Evolutionary conservation across 805 yeast genomes (phyloP).

Genomic region (Ogataea parapolymorpha): DNA sequence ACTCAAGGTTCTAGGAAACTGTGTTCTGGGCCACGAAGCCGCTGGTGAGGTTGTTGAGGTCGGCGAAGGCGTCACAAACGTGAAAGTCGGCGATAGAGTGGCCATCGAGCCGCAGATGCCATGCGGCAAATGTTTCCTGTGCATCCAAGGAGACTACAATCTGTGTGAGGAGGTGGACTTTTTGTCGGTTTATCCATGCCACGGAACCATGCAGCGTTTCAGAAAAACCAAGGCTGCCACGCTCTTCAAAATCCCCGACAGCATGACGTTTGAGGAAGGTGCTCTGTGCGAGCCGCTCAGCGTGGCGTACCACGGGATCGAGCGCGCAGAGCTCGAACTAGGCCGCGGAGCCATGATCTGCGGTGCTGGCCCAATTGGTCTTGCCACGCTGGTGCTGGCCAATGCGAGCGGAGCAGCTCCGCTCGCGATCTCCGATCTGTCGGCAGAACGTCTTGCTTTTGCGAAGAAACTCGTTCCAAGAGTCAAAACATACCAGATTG

Average conservation of each 20-base stretch:
- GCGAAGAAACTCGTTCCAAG: conserved; percentile 47
- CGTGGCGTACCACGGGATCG: conserved; percentile 52
- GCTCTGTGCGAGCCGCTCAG: conserved; percentile 55
- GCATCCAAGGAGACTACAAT: conserved; percentile 40
- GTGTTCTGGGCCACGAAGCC: conserved; percentile 45
- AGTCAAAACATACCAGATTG: conserved; percentile 42
- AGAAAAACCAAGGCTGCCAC: conserved; percentile 32
- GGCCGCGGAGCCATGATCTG: conserved; percentile 48
- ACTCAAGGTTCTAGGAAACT: conserved; percentile 33
- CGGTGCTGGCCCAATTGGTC: conserved; percentile 63
- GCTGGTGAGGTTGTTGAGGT: conserved; percentile 45
- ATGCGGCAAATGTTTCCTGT: conserved; percentile 40
- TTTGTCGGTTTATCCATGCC: conserved; percentile 36
- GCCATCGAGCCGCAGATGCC: conserved; percentile 56
- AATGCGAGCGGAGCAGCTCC: conserved; percentile 54
- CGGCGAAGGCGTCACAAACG: conserved; percentile 45
- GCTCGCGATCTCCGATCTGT: conserved; percentile 47
- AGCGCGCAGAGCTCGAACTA: conserved; percentile 42
- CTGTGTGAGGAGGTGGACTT: conserved; percentile 38
- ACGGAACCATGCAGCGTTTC: conserved; percentile 41
- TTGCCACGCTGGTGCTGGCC: conserved; percentile 45
- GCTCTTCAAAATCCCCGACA: conserved; percentile 38
- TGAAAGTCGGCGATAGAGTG: conserved; percentile 45
- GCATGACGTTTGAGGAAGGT: conserved; percentile 48
- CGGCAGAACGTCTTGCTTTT: conserved; percentile 41